Conservation (phyloP, 495 filamentous ascomycete species). For the Tuber borchii region DNA sequence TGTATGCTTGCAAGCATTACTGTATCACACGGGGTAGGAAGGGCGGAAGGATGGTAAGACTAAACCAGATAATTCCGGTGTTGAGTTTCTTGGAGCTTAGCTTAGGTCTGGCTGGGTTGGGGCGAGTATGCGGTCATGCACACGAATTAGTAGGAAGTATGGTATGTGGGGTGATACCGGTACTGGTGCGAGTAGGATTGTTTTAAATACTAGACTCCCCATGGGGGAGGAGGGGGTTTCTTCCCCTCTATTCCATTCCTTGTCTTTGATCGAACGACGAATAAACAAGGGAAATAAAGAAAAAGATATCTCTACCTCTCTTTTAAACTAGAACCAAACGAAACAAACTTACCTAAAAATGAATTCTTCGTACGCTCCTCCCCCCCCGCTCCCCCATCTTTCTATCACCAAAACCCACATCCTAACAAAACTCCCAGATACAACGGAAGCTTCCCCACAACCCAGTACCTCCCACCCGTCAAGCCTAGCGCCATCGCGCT, state of each 20-base stretch:
- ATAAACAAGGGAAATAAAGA: neutral
- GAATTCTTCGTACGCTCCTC: constrained; percentile 24
- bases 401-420: neutral
- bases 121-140: constrained; percentile 30
- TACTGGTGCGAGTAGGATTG: neutral
- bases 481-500: constrained; percentile 97
- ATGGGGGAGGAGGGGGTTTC: neutral
- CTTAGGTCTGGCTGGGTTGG: neutral
- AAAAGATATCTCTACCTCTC: neutral
- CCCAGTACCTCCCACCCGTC: constrained; percentile 71
- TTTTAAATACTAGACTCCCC: constrained; percentile 1
- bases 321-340: neutral
- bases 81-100: neutral
- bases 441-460: neutral
- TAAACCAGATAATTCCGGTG: too few relatives aligned
- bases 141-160: neutral
- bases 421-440: constrained; percentile 19
- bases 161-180: neutral
- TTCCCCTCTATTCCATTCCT: neutral
- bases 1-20: neutral
- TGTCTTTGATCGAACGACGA: neutral
- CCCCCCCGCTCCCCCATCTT: neutral
- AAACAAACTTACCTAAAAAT: constrained; percentile 11
- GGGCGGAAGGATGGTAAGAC: too few relatives aligned
- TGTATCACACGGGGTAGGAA: too few relatives aligned